Base-by-base conservation (phyloP, 2,329 filamentous ascomycete genomes). In the Byssochlamys sp. region DNA sequence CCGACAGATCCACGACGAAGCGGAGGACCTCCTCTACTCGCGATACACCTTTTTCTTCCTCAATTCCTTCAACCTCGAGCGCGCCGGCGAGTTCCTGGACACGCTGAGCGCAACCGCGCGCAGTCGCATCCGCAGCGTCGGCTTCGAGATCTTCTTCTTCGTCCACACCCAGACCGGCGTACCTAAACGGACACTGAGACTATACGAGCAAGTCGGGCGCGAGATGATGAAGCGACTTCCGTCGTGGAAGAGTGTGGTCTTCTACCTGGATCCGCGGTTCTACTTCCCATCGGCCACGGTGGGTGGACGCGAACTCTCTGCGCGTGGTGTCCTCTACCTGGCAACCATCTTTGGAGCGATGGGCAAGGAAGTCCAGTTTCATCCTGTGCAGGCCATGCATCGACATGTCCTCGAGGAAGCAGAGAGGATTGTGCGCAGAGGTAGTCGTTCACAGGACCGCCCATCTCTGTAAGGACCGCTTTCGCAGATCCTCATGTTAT, bases 131-230 rank as follows among this genome's bases (percentile, higher is more conserved):
- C 69, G 67, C 56, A 70, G 66, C 53, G 67, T 73, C 29, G 70
- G 70, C 12, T 73, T 73, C 53, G 70, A 73, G 61, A 53, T 73
- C 12, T 70, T 65, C 58, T 68, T 73, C 61, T 73, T 72, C 56
- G 70, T 73, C 25, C 70, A 73, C 55, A 62, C 61, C n/a, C 66
- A 71, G 58, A 63, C 62, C 1, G 69, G 66, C 7, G 67, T 70
- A 19, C 68, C 70, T 24, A 73, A 73, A 56, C 68, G 69, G 6
- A 64, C 66, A 0, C 57, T 71, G 29, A 66, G 60, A 28, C 62
- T 70, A 58, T 73, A 73, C 53, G 65, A 68, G 53, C 58, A 57
- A 2, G 70, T 69, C 0, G 62, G 63, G 7, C 62, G 59, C 5
- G 54, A 69, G 7, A 57, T 72, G 10, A 48, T 55, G 1, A 59